These are phyloP conservation scores for Orbilia oligospora DNA, from an alignment of 2,329 filamentous ascomycete genomes.

Conservation along the genomic window DNA sequence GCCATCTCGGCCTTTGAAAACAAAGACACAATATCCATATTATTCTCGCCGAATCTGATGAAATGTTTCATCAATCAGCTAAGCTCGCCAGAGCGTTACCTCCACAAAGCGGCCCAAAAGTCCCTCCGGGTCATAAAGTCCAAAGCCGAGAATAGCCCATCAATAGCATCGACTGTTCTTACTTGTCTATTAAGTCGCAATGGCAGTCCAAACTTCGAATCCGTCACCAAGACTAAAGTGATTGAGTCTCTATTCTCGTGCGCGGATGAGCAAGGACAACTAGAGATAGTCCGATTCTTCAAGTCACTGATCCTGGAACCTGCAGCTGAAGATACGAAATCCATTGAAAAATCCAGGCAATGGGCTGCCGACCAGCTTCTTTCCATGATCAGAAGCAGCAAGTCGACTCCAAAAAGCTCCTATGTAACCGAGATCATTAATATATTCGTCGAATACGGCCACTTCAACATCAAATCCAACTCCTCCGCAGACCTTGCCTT, in stretches of 20 bases:
- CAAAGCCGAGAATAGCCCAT: constrained; percentile 64
- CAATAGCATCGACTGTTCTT: constrained; percentile 68
- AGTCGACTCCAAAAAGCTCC: constrained; percentile 52
- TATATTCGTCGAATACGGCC: constrained; percentile 62
- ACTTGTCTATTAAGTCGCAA: constrained; percentile 57
- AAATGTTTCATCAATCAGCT: constrained; percentile 86
- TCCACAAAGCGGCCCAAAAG: constrained; percentile 83
- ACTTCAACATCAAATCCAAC: constrained; percentile 61
- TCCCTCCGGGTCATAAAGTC: constrained; percentile 76
- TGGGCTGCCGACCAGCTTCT: constrained; percentile 64
- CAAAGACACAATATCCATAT: constrained; percentile 70
- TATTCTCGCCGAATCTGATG: constrained; percentile 89
- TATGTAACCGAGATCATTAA: constrained; percentile 61
- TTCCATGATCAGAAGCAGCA: constrained; percentile 62
- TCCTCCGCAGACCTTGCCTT: constrained; percentile 36
- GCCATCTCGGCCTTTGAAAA: constrained; percentile 72
- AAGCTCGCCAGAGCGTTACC: constrained; percentile 80
- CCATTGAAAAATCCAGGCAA: constrained; percentile 62
- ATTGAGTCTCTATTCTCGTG: constrained; percentile 80
- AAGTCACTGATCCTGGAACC: constrained; percentile 36
- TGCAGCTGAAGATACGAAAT: constrained; percentile 54
- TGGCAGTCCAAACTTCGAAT: constrained; percentile 78
- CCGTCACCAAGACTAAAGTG: constrained; percentile 86
- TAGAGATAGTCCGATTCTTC: constrained; percentile 61
- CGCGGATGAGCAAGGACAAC: constrained; percentile 71